Evolutionary conservation across 352 stramenopile genomes (phyloP).

Genomic region (Globisporangium cystogenes): DNA sequence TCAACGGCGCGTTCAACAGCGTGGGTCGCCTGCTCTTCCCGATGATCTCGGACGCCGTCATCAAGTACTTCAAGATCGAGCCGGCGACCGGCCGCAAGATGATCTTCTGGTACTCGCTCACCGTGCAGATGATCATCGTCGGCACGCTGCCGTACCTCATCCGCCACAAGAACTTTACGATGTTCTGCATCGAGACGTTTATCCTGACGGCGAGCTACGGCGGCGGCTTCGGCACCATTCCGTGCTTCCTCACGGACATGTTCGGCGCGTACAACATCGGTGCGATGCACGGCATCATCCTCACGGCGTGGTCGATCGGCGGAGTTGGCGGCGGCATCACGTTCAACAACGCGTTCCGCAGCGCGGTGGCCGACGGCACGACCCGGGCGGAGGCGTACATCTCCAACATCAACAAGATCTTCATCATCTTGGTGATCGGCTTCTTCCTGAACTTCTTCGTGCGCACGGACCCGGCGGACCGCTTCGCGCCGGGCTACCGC

Average conservation of each 20-base stretch:
- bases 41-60: slow-evolving; percentile 35
- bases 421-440: slow-evolving; percentile 50
- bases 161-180: slow-evolving; percentile 40
- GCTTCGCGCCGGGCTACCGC: slow-evolving; percentile 59
- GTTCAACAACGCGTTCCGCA: slow-evolving; percentile 58
- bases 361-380: slow-evolving; percentile 25
- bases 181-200: slow-evolving; percentile 57
- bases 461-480: slow-evolving; percentile 56
- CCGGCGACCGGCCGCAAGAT: slow-evolving; percentile 47
- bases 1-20: slow-evolving; percentile 61
- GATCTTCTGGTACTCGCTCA: slow-evolving; percentile 57
- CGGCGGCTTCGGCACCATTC: slow-evolving; percentile 69
- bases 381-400: slow-evolving; percentile 51
- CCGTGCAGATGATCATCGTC: slow-evolving; percentile 55
- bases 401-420: slow-evolving; percentile 57
- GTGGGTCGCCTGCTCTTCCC: slow-evolving; percentile 42
- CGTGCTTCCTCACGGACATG: slow-evolving; percentile 74
- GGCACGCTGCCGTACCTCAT: slow-evolving; percentile 61
- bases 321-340: slow-evolving; percentile 66
- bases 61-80: slow-evolving; percentile 34
- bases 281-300: slow-evolving; percentile 67
- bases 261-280: slow-evolving; percentile 82
- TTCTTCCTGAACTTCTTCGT: slow-evolving; percentile 55
- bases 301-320: slow-evolving; percentile 73
- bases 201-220: slow-evolving; percentile 68